A percentile compares a stretch with the other conserved stretches of the same genome.
Conservation (phyloP, 2,329 filamentous ascomycete species). For the Pseudogymnoascus sp. region DNA sequence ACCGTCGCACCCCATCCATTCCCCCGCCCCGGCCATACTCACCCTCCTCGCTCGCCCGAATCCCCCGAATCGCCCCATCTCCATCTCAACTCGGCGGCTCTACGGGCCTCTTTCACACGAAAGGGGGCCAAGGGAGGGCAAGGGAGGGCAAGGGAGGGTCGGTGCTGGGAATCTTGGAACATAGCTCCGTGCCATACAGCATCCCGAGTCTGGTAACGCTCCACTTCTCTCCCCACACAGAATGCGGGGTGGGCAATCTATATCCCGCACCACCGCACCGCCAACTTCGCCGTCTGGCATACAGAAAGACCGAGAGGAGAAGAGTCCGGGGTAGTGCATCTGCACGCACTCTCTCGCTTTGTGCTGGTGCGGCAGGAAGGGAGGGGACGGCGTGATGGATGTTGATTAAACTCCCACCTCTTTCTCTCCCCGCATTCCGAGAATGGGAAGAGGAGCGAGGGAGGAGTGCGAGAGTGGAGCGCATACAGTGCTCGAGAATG, state of each 20-base stretch:
- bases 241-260: neutral
- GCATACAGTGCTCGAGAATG: neutral
- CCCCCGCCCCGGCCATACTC: neutral
- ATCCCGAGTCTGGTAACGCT: neutral
- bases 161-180: neutral
- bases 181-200: neutral
- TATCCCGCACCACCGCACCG: neutral
- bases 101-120: neutral
- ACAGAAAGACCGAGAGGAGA: neutral
- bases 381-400: neutral
- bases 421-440: neutral
- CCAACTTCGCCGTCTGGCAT: neutral
- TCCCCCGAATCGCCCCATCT: too few relatives aligned
- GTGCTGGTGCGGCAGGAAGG: neutral
- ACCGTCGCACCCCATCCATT: neutral
- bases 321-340: neutral
- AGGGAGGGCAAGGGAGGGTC: neutral
- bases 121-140: neutral
- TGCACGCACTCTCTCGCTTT: too few relatives aligned
- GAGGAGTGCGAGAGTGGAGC: neutral
- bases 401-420: neutral
- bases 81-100: neutral
- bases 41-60: neutral
- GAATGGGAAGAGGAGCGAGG: neutral
- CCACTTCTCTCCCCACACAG: neutral